These are phyloP conservation scores for Pilasporangium apinafurcum DNA, from an alignment of 352 stramenopile species.

Conservation along the genomic window DNA sequence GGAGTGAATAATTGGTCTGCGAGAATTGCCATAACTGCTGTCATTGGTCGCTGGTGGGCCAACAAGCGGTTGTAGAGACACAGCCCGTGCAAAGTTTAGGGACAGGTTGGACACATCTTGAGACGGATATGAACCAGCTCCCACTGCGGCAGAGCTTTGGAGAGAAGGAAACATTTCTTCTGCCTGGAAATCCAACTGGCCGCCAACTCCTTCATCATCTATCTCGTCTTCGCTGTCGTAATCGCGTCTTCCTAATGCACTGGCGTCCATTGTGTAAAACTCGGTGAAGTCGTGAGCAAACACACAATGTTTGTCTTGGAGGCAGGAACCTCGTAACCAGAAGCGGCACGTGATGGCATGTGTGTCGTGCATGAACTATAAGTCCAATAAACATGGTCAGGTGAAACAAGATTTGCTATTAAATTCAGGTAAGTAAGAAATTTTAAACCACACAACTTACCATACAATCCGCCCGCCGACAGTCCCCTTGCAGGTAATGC, in stretches of 20 bases:
- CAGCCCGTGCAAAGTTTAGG: conserved; percentile 77
- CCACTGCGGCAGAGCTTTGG: conserved; percentile 13
- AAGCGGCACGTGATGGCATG: conserved; percentile 81
- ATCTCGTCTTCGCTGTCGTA: conserved; percentile 79
- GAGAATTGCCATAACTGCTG: conserved; percentile 8
- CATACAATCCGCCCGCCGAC: conserved; percentile 81
- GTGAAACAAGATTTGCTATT: conserved; percentile 12
- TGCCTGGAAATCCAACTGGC: conserved; percentile 47
- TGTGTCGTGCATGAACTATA: conserved; percentile 82
- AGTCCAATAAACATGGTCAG: conserved; percentile 8
- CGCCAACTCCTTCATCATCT: conserved; percentile 23
- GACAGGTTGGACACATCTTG: conserved; percentile 29
- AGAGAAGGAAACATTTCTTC: conserved; percentile 82
- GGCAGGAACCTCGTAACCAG: conserved; percentile 73
- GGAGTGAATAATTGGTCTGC: neutral
- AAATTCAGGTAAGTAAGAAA: conserved; percentile 11
- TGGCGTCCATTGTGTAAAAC: conserved; percentile 57
- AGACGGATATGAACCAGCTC: neutral
- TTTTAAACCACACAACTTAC: conserved; percentile 27
- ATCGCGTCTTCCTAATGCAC: conserved; percentile 29
- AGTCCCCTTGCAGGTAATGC: conserved; percentile 78
- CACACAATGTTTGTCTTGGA: conserved; percentile 73
- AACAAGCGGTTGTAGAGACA: conserved; percentile 49
- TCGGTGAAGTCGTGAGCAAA: conserved; percentile 81
- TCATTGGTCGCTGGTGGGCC: conserved; percentile 6